Evolutionary conservation across 192 early-diverging fungal species (phyloP), one percentile per base, ranked within the genome.

Genomic region (Physocladia obscura): DNA sequence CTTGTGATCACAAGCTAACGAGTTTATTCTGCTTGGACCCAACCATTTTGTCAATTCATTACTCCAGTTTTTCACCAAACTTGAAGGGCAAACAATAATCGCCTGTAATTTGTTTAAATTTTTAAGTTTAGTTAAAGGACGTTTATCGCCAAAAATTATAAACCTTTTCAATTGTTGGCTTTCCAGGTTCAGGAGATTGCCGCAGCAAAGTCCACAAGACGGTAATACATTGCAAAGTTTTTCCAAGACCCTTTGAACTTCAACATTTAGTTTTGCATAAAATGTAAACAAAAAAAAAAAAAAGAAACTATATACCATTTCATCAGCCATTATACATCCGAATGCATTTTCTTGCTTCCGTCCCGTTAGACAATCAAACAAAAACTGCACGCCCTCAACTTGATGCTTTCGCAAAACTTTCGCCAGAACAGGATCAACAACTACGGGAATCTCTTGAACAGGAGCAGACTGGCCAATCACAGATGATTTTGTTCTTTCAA

Each of bases 321-420:
- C 98, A 78, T 99, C 98, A 1, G 98, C 98, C 95, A 98, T 98
- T 56, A 99, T 99, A 64, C 94, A 96, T 67, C 96, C 98, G 73
- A 83, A 92, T 0, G 91, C 90, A 71, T 89, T 81, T 26, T 85
- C 77, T 32, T 85, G 78, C 17, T 87, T 84, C 26, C 64, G 70
- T n/a, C 71, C 71, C 15, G 93, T 98, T 0, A 90, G 87, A 78
- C 98, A 99, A 35, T 92, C 87, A 81, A 92, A 99, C 69, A 99
- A 77, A 71, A 99, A 99, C 67, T 86, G 78, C 2, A 99, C 94
- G 34, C 98, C 98, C 62, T 98, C 96, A 29, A 98, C 84, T 70
- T 99, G 94, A 74, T 99, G 98, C 2, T 96, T 96, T 15, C 98
- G 88, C 64, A 99, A 73, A 30, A 94, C 87, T 57, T 87, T 87